Base-by-base conservation (phyloP, 2,329 filamentous ascomycete genomes). In the Penicillium sp. region DNA sequence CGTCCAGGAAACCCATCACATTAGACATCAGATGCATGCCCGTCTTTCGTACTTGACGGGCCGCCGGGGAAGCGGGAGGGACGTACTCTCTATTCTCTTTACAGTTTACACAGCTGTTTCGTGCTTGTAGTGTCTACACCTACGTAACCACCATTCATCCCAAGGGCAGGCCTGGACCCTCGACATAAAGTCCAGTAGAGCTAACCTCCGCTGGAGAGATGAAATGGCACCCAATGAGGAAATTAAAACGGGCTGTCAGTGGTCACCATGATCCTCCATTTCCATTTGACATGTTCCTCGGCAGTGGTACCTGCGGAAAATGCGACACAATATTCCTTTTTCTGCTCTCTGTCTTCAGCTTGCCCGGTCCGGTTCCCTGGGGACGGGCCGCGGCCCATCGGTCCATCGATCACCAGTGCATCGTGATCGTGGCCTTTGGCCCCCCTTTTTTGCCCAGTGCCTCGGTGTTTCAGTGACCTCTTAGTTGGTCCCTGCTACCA, bases 261-360 rank as follows among this genome's bases (percentile, higher is more conserved):
- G 19, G 24, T 31, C 31, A 31, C 7, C 27, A 31, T 22, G 19
- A 27, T 37, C 14, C 18, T 13, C 40, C 24, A 43, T 43, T 22
- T 51, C 54, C 36, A 59, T 57, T 54, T 59, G 53, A 63, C 61
- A 65, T 55, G 58, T 58, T 58, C 55, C 39, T 33, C 49, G 27
- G 31, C 9, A 31, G 22, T 9, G 7, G 54, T 54, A 58, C 50
- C 47, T 56, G 53, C 56, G 40, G 7, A 13, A 18, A 46, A 11
- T 31, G 43, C 43, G n/a, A 46, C 16, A 46, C 16, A 31, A 9
- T n/a, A 9, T n/a, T 41, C 10, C 39, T 6, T 13, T 19, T 41
- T 41, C 39, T 40, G 0, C 16, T 40, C 14, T 18, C 37, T 27
- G 24, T 27, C 24, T 27, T 44, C 41, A 24, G 41, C 22, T 16